Conservation (phyloP, 2,329 filamentous ascomycete species). For the Chaetomium globosum region DNA sequence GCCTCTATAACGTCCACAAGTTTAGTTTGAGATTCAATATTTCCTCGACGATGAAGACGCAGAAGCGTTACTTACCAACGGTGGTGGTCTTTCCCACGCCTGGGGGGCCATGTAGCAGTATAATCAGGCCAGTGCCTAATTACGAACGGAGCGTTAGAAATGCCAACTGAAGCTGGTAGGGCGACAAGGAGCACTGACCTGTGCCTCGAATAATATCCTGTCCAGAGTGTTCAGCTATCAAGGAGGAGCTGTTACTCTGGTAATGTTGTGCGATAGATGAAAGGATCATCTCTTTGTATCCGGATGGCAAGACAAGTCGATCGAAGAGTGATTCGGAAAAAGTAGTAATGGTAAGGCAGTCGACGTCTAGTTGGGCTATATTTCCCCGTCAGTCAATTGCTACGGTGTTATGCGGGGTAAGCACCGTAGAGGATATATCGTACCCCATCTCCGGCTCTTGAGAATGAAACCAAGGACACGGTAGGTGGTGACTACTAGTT, state of each 20-base stretch:
- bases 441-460: not conserved
- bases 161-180: not conserved
- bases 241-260: too few species aligned
- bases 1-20: too few species aligned
- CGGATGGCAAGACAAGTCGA: not conserved
- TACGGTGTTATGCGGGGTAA: too few species aligned
- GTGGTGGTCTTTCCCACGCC: constrained; percentile 37
- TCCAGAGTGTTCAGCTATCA: too few species aligned
- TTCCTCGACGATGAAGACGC: too few species aligned
- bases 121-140: constrained; percentile 37
- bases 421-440: too few species aligned
- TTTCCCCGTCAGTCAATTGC: too few species aligned
- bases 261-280: constrained; percentile 42
- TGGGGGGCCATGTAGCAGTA: constrained; percentile 35
- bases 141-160: constrained; percentile 36
- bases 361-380: too few species aligned
- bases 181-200: too few species aligned
- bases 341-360: too few species aligned
- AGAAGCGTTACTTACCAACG: not conserved
- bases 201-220: constrained; percentile 10
- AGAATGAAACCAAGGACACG: not conserved
- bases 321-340: too few species aligned
- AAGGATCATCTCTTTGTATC: constrained; percentile 39
- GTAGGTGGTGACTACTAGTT: not conserved
- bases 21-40: too few species aligned